Percentiles rank a stretch among this genome's conserved stretches.
These are phyloP conservation scores for Lachnellula cervina DNA, from an alignment of 2,329 filamentous ascomycete species.

Conservation along the genomic window DNA sequence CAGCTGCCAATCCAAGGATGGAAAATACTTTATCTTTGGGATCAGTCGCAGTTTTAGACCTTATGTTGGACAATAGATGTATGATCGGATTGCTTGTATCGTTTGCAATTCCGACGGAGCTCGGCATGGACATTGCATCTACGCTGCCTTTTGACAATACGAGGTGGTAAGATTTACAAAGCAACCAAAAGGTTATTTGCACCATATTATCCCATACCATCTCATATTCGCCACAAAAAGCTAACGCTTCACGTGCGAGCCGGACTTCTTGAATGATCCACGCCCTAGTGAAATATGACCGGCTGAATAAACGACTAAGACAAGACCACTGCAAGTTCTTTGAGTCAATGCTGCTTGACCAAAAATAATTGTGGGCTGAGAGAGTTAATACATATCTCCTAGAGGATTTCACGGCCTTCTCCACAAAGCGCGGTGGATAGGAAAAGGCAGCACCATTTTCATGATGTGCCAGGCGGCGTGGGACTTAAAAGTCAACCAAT, in stretches of 20 bases:
- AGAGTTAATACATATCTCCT: no score
- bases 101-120: background rate
- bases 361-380: no score
- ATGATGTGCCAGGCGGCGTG: no score
- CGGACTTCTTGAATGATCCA: background rate
- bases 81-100: background rate
- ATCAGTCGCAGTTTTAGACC: background rate
- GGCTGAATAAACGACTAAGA: background rate
- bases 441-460: no score
- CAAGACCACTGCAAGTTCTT: background rate
- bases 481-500: no score
- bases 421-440: no score
- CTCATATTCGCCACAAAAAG: slow-evolving; percentile 1
- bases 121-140: background rate
- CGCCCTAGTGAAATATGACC: background rate
- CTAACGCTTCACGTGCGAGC: background rate
- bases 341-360: background rate
- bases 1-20: background rate
- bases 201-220: background rate
- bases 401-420: no score
- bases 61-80: background rate
- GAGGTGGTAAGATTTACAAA: background rate
- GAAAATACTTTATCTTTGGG: background rate
- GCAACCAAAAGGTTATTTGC: background rate
- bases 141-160: background rate